Evolutionary conservation across 192 early-diverging fungal species (phyloP).

Genomic region (Coemansia sp.): DNA sequence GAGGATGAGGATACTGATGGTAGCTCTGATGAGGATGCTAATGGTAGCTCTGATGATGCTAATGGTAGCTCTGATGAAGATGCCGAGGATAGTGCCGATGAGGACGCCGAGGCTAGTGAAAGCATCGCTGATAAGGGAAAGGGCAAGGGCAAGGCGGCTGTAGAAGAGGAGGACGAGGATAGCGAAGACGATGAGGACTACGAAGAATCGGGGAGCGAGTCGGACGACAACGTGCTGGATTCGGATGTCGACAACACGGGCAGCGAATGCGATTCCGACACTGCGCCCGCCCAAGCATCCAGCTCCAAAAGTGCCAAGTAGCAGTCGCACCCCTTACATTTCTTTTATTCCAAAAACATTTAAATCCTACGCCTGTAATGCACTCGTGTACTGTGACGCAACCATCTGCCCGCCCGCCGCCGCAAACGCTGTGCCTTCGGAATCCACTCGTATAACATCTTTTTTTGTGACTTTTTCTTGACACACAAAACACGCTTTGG

Average conservation of each 20-base stretch:
- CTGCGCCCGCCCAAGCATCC: background rate
- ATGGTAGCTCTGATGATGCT: background rate
- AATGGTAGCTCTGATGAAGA: background rate
- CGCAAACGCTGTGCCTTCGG: conserved; percentile 47
- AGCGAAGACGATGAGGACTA: conserved; percentile 18
- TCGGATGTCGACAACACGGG: conserved; percentile 4
- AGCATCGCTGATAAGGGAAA: conserved; percentile 2
- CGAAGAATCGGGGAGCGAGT: conserved; percentile 4
- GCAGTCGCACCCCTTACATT: background rate
- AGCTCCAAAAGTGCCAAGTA: conserved; percentile 4
- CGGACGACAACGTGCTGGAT: conserved; percentile 11
- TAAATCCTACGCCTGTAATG: conserved; percentile 35
- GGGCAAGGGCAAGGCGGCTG: conserved; percentile 1
- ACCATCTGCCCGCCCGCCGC: conserved; percentile 48
- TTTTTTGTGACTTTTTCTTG: conserved; percentile 11
- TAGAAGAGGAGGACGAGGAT: conserved; percentile 6
- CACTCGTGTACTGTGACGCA: conserved; percentile 35
- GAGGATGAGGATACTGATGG: background rate
- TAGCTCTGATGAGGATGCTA: background rate
- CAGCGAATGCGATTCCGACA: background rate
- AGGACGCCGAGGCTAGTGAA: background rate
- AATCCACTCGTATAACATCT: conserved; percentile 21
- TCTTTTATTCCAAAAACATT: background rate
- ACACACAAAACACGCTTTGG: conserved; percentile 42
- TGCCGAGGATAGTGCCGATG: background rate